Percentiles rank a stretch among this genome's conserved stretches.
Evolutionary conservation across 306 rosid genomes (phyloP).

Genomic region (Lathyrus sativus): DNA sequence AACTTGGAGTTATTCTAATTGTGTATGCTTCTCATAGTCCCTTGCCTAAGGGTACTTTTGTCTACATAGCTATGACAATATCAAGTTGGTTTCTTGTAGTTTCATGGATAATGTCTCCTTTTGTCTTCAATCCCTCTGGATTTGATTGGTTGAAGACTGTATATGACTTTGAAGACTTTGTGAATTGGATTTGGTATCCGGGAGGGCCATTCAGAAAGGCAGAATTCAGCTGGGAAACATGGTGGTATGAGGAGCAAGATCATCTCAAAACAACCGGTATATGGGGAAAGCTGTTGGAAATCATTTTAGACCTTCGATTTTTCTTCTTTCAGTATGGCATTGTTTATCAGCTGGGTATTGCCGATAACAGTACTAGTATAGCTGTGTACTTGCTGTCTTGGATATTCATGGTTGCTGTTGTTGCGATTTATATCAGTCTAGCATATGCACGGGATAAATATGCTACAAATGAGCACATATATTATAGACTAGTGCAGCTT

Average conservation of each 20-base stretch:
- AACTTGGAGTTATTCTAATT: slow-evolving; percentile 78
- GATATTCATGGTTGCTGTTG: slow-evolving; percentile 69
- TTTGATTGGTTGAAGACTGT: slow-evolving; percentile 99
- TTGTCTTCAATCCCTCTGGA: slow-evolving; percentile 90
- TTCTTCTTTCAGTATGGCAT: slow-evolving; percentile 96
- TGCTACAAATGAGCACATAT: slow-evolving; percentile 67
- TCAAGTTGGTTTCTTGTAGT: slow-evolving; percentile 91
- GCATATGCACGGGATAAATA: slow-evolving; percentile 79
- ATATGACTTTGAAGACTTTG: slow-evolving; percentile 78
- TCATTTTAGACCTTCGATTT: slow-evolving; percentile 88
- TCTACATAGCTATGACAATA: slow-evolving; percentile 68
- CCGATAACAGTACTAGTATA: slow-evolving; percentile 47
- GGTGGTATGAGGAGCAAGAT: slow-evolving; percentile 97
- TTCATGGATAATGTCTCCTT: slow-evolving; percentile 93
- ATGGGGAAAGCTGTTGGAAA: slow-evolving; percentile 96
- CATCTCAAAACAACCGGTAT: slow-evolving; percentile 89
- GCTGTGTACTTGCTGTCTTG: slow-evolving; percentile 87
- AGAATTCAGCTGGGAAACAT: slow-evolving; percentile 89
- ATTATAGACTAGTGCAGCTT: slow-evolving; percentile 86
- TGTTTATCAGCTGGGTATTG: slow-evolving; percentile 75
- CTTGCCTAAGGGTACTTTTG: slow-evolving; percentile 55
- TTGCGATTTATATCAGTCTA: slow-evolving; percentile 65
- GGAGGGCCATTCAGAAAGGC: slow-evolving; percentile 72
- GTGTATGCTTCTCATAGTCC: slow-evolving; percentile 79
- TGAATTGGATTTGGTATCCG: slow-evolving; percentile 79